phyloP scores from a whole-genome alignment of 495 filamentous ascomycete genomes.

The Cercophora samala region DNA sequence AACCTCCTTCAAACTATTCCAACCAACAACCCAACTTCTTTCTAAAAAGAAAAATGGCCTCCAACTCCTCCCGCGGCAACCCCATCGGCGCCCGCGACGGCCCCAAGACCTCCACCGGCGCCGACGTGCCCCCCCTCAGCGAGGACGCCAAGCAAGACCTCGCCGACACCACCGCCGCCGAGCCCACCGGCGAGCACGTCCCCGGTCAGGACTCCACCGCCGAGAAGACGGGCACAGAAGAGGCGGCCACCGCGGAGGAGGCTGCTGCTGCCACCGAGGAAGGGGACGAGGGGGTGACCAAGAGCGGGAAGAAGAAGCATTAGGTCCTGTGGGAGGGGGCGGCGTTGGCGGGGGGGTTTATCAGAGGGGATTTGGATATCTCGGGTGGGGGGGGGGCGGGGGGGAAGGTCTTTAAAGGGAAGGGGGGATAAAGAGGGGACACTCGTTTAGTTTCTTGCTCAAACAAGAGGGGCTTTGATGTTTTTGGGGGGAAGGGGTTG shows the following conservation, averaged over 20 bases:
- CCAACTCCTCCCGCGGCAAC: slow-evolving; percentile 34
- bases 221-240: not conserved
- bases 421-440: no score
- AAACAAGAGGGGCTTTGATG: no score
- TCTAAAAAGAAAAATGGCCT: slow-evolving; percentile 34
- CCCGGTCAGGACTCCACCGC: slow-evolving; percentile 13
- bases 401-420: no score
- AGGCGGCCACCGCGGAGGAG: not conserved
- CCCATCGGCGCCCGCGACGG: slow-evolving; percentile 28
- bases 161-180: not conserved
- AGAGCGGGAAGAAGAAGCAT: not conserved
- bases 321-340: not conserved
- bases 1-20: no score
- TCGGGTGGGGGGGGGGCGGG: not conserved
- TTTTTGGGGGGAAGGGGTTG: no score
- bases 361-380: not conserved
- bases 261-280: slow-evolving; percentile 5
- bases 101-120: slow-evolving; percentile 9
- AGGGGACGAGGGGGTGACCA: slow-evolving; percentile 5
- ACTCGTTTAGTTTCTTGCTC: no score
- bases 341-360: not conserved
- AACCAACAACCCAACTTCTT: not conserved
- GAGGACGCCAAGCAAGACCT: slow-evolving; percentile 24
- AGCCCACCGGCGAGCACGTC: slow-evolving; percentile 11
- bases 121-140: slow-evolving; percentile 12